These are phyloP conservation scores for Suillus americanus DNA, from an alignment of 768 basidiomycete species.

Conservation along the genomic window DNA sequence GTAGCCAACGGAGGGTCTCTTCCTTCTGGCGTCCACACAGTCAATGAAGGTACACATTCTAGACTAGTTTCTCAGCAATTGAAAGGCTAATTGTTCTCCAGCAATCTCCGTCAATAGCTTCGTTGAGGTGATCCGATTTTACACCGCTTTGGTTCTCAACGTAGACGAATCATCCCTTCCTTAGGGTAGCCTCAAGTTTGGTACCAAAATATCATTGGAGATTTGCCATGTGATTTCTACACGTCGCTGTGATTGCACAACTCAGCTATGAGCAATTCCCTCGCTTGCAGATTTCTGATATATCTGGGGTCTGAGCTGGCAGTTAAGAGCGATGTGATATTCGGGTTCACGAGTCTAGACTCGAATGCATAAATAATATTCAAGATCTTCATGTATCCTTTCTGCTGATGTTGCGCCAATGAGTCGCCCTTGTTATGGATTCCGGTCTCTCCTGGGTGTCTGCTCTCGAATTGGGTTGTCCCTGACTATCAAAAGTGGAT, in stretches of 20 bases:
- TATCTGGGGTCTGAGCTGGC: neutral
- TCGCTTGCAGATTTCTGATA: neutral
- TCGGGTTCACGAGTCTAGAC: neutral
- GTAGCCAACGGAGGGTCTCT: conserved; percentile 28
- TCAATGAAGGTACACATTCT: conserved; percentile 60
- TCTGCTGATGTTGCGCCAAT: neutral
- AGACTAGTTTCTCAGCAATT: neutral
- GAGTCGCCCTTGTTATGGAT: neutral
- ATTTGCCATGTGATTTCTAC: neutral
- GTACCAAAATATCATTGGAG: neutral
- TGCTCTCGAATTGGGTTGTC: neutral
- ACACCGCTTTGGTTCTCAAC: conserved; percentile 63
- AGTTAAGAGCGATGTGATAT: neutral
- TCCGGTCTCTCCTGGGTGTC: conserved; percentile 28
- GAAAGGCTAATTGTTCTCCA: conserved; percentile 20
- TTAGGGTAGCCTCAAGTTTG: neutral
- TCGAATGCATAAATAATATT: neutral
- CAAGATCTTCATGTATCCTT: neutral
- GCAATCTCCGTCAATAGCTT: conserved; percentile 51
- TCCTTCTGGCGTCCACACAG: conserved; percentile 57
- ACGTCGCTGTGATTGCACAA: neutral
- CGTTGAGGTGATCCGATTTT: conserved; percentile 68
- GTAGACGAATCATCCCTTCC: conserved; percentile 49
- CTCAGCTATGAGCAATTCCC: neutral
- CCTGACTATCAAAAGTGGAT: neutral